Base-by-base conservation (phyloP, 208 protist genomes). In the Leishmania arabica region DNA sequence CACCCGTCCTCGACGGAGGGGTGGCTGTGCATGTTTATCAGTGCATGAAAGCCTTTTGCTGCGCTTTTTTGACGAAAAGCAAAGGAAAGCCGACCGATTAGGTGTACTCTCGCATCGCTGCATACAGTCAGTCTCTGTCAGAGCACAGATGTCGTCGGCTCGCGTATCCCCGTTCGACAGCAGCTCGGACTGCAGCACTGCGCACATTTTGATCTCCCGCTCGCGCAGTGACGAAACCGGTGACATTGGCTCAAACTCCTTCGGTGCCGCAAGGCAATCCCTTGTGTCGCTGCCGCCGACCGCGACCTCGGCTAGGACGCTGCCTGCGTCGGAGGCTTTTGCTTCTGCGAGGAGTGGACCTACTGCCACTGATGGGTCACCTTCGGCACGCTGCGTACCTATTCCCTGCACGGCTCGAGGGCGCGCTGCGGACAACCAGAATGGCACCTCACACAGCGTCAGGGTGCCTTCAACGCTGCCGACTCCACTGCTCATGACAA, bases 161-260 rank as follows among this genome's bases (percentile, higher is more conserved):
- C 74, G 45, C 3, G 34, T 68, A 58, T 84, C 90, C 8, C 84
- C 89, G 8, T 87, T 90, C n/a, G 71, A 84, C 80, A 91, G 85
- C 78, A 91, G 89, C 86, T 89, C 87, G 19, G 87, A 91, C 24
- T 88, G 82, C 68, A 42, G 60, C 21, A 80, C 73, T 0, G 71
- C 72, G 1, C 72, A 68, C 13, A 24, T 82, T 37, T 71, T 54
- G 9, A 47, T 42, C 24, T 51, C 27, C 21, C 49, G 56, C 53
- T 69, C 60, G 21, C 54, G 49, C 60, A 77, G 66, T 76, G 51
- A 53, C 31, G 81, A 82, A 49, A 17, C 2, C 13, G 27, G 51
- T 56, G 77, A 82, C 1, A 45, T 49, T 31, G 37, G 37, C 24
- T 77, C 73, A 19, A 68, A 47, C 56, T 0, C 58, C 34, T 82